Evolutionary conservation across 1,284 basidiomycete species (phyloP).

Genomic region (Hemileia vastatrix): DNA sequence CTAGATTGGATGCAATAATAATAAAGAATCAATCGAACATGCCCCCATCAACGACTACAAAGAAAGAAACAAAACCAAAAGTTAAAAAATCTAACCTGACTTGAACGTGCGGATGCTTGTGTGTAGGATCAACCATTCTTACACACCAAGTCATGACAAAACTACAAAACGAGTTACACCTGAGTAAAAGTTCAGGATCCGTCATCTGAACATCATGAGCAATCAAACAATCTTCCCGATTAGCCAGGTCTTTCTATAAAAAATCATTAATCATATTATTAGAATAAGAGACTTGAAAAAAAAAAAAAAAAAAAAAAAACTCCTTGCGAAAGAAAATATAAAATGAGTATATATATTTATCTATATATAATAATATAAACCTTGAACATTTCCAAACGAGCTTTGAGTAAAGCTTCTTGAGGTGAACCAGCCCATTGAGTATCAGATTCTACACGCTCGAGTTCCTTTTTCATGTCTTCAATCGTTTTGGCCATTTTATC

Average conservation of each 20-base stretch:
- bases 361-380: neutral
- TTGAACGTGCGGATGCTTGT: conserved; percentile 61
- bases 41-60: neutral
- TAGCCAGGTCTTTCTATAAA: conserved; percentile 28
- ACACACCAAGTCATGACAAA: conserved; percentile 94
- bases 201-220: conserved; percentile 76
- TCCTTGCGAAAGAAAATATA: conserved; percentile 33
- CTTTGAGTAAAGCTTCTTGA: conserved; percentile 10
- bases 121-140: conserved; percentile 75
- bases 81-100: conserved; percentile 54
- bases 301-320: too few species aligned
- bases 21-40: too few species aligned
- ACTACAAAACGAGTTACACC: conserved; percentile 69
- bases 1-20: conserved; percentile 46
- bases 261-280: conserved; percentile 2
- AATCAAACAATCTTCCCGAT: conserved; percentile 49
- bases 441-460: conserved; percentile 67
- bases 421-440: conserved; percentile 60
- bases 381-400: conserved; percentile 18
- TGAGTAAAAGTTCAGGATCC: conserved; percentile 72
- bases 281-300: conserved; percentile 47
- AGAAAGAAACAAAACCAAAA: neutral
- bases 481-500: conserved; percentile 62
- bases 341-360: neutral
- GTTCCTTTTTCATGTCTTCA: conserved; percentile 65